phyloP scores from a whole-genome alignment of 257 asterid species.

The Solanum dulcamara region DNA sequence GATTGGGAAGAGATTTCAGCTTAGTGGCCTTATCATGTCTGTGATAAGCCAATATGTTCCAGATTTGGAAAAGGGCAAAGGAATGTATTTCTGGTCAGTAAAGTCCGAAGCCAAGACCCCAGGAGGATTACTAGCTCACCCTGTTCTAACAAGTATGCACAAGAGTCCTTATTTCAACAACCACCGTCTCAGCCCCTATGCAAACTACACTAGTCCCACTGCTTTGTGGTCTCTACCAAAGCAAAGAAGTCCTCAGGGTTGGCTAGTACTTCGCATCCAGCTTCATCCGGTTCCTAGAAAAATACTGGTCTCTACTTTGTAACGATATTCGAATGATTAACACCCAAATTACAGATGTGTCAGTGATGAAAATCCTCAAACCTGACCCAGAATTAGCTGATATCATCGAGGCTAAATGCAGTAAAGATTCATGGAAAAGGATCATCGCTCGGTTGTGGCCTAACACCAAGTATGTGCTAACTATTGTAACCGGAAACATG shows the following conservation, averaged over 20 bases:
- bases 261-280: not conserved
- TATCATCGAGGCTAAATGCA: not conserved
- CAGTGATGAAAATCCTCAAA: not conserved
- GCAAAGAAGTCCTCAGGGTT: not conserved
- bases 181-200: not conserved
- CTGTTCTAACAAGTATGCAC: not conserved
- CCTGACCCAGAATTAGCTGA: constrained; percentile 2
- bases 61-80: not conserved
- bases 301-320: not conserved
- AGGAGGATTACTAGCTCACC: not conserved
- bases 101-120: not conserved
- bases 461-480: not conserved
- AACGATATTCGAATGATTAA: not conserved
- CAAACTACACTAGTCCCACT: not conserved
- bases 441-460: not conserved
- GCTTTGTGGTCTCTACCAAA: not conserved
- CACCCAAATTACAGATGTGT: not conserved
- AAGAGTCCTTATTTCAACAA: not conserved
- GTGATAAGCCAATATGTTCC: constrained; percentile 3
- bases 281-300: not conserved
- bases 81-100: not conserved
- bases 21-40: not conserved
- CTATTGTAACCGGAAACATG: not conserved
- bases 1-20: not conserved
- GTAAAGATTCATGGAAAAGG: not conserved